These are phyloP conservation scores for Vitis labrusca DNA, from an alignment of 164 flowering plant species.

Conservation along the genomic window DNA sequence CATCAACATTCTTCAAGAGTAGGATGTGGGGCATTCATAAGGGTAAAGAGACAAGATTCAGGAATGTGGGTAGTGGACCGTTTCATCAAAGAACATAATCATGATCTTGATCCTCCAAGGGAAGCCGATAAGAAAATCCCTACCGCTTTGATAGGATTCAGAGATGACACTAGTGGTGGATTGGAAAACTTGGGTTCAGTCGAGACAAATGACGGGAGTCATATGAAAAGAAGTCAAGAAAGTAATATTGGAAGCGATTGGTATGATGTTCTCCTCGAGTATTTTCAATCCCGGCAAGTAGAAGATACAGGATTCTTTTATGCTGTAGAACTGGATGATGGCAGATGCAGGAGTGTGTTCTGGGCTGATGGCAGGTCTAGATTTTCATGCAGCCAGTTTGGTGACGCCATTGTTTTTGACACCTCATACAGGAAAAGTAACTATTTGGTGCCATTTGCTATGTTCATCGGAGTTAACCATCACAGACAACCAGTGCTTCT, in stretches of 20 bases:
- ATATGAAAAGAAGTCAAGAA: constrained; percentile 21
- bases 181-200: constrained; percentile 32
- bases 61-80: constrained; percentile 63
- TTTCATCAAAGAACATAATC: constrained; percentile 54
- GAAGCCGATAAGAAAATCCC: constrained; percentile 18
- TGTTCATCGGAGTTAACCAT: constrained; percentile 57
- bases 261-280: constrained; percentile 47
- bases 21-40: constrained; percentile 62
- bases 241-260: constrained; percentile 50
- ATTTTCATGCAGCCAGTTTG: constrained; percentile 53
- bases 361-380: constrained; percentile 69
- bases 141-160: constrained; percentile 21
- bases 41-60: constrained; percentile 50
- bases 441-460: constrained; percentile 51
- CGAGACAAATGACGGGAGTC: constrained; percentile 21
- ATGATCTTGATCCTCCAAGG: constrained; percentile 29
- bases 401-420: constrained; percentile 53
- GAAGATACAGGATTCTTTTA: constrained; percentile 63
- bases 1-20: constrained; percentile 60
- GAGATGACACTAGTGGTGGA: constrained; percentile 31
- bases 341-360: constrained; percentile 48
- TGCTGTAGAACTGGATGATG: constrained; percentile 44
- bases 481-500: constrained; percentile 61
- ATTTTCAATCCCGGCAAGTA: constrained; percentile 56
- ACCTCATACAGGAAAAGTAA: constrained; percentile 40